phyloP scores from a whole-genome alignment of 164 flowering plant species.

The Umbilicus rupestris region DNA sequence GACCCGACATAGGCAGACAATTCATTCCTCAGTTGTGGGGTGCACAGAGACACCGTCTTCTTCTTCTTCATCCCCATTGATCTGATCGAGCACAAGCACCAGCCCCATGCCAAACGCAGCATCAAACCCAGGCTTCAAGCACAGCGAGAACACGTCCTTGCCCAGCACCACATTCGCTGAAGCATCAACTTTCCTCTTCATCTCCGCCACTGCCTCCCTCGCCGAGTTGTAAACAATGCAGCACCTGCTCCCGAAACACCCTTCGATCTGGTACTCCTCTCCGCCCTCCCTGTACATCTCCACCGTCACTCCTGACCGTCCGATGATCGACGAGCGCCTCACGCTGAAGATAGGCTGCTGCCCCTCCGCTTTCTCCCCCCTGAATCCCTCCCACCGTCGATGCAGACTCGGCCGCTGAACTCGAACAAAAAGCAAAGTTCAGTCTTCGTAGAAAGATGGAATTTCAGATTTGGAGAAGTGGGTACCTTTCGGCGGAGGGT shows the following conservation, averaged over 20 bases:
- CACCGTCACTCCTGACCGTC: slow-evolving; percentile 66
- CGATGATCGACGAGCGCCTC: slow-evolving; percentile 78
- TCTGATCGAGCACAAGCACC: slow-evolving; percentile 77
- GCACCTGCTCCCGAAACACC: slow-evolving; percentile 43
- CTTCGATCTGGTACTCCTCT: slow-evolving; percentile 79
- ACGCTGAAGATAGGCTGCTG: slow-evolving; percentile 82
- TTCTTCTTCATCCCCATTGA: slow-evolving; percentile 35
- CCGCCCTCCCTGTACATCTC: slow-evolving; percentile 44
- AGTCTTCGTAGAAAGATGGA: too few species aligned
- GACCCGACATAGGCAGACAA: too few species aligned
- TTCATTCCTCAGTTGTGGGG: not conserved
- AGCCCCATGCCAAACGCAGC: slow-evolving; percentile 87
- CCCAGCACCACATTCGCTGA: slow-evolving; percentile 67
- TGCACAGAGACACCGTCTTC: slow-evolving; percentile 1
- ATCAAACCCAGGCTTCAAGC: slow-evolving; percentile 69
- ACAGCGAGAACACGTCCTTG: slow-evolving; percentile 68
- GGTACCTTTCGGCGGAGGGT: slow-evolving; percentile 79
- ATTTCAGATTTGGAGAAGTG: not conserved
- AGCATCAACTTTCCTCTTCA: slow-evolving; percentile 67
- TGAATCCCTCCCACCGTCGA: slow-evolving; percentile 83
- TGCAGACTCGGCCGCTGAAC: slow-evolving; percentile 87
- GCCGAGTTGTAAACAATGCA: slow-evolving; percentile 43
- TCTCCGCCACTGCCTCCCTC: slow-evolving; percentile 63
- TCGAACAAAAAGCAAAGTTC: not conserved
- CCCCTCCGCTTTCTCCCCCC: slow-evolving; percentile 65